phyloP scores from a whole-genome alignment of 2,329 filamentous ascomycete species.

The Penicillium sp. region DNA sequence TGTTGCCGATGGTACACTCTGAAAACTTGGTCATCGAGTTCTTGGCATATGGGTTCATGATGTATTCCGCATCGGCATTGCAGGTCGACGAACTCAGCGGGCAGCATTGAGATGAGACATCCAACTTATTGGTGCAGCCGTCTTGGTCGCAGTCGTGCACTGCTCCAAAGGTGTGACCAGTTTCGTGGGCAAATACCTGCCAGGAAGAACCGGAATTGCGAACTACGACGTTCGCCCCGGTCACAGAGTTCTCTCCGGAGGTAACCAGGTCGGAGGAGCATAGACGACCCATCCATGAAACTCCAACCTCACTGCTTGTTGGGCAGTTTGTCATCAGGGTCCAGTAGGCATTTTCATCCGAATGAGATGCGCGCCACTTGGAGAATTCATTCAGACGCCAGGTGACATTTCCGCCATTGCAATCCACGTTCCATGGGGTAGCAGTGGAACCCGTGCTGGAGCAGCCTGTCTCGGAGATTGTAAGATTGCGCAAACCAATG shows the following conservation, averaged over 20 bases:
- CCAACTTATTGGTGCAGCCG: slow-evolving; percentile 66
- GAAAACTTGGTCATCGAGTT: slow-evolving; percentile 76
- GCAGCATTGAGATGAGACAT: slow-evolving; percentile 71
- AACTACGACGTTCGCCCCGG: slow-evolving; percentile 86
- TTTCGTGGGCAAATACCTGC: slow-evolving; percentile 95
- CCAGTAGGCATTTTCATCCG: slow-evolving; percentile 89
- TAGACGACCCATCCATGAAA: slow-evolving; percentile 89
- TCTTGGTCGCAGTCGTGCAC: slow-evolving; percentile 81
- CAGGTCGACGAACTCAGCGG: slow-evolving; percentile 68
- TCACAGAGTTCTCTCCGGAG: slow-evolving; percentile 66
- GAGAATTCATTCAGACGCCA: slow-evolving; percentile 85
- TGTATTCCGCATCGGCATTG: slow-evolving; percentile 73
- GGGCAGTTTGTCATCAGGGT: slow-evolving; percentile 80
- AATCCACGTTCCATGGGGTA: slow-evolving; percentile 82
- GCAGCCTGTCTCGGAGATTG: slow-evolving; percentile 73
- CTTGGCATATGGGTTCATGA: slow-evolving; percentile 93
- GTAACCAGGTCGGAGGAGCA: slow-evolving; percentile 61
- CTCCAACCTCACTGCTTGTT: slow-evolving; percentile 79
- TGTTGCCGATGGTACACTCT: slow-evolving; percentile 85
- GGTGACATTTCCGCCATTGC: slow-evolving; percentile 61
- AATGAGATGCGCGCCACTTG: slow-evolving; percentile 74
- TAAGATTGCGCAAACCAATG: slow-evolving; percentile 81
- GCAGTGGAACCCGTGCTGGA: slow-evolving; percentile 65
- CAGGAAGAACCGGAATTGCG: slow-evolving; percentile 79
- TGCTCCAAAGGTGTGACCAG: slow-evolving; percentile 90